A percentile compares a stretch with the other conserved stretches of the same genome.
Conservation (phyloP, 1,139 yeast genomes). For the Pichia sp. region DNA sequence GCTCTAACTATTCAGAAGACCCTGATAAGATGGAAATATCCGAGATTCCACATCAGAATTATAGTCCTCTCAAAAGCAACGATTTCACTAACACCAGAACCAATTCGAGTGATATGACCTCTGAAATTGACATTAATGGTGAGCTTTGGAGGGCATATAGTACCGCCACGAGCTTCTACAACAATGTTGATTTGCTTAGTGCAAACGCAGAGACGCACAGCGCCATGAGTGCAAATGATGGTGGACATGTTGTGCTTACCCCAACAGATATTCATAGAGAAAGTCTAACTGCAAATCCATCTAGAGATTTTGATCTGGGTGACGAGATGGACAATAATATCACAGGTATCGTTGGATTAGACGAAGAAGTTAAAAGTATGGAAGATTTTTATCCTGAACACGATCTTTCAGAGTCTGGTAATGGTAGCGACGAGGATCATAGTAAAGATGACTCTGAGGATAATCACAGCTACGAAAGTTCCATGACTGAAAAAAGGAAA, state of each 20-base stretch:
- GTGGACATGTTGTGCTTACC: not conserved
- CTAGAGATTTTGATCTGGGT: slow-evolving; percentile 10
- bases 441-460: slow-evolving; percentile 1
- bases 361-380: slow-evolving; percentile 2
- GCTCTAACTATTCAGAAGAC: too few relatives aligned
- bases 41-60: too few relatives aligned
- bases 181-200: not conserved
- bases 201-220: not conserved
- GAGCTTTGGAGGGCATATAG: slow-evolving; percentile 8
- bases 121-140: slow-evolving; percentile 1
- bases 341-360: not conserved
- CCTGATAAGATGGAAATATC: too few relatives aligned
- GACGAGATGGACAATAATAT: slow-evolving; percentile 12
- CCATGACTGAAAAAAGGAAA: too few relatives aligned
- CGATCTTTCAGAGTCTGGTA: slow-evolving; percentile 5
- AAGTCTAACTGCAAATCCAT: not conserved
- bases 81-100: too few relatives aligned
- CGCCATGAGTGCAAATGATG: not conserved
- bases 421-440: slow-evolving; percentile 1
- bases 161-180: slow-evolving; percentile 7
- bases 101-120: too few relatives aligned
- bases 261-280: slow-evolving; percentile 5
- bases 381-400: slow-evolving; percentile 12
- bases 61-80: too few relatives aligned
- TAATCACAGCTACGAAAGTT: not conserved